phyloP scores from a whole-genome alignment of 805 yeast genomes.

The Candida berthetii region DNA sequence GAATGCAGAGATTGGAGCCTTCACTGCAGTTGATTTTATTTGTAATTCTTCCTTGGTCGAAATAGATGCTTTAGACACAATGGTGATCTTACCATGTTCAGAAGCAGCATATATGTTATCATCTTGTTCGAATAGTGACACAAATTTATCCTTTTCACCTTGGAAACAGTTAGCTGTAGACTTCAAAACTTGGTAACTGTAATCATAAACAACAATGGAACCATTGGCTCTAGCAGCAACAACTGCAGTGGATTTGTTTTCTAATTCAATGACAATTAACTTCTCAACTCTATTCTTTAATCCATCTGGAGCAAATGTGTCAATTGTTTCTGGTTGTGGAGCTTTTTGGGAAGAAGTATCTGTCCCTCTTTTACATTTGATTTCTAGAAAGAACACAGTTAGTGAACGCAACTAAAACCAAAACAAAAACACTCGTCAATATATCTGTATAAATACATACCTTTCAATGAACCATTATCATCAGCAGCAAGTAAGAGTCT shows the following conservation, averaged over 20 bases:
- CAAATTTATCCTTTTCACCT: constrained; percentile 28
- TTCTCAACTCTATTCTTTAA: constrained; percentile 32
- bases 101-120: constrained; percentile 25
- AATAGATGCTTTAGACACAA: constrained; percentile 17
- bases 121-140: constrained; percentile 25
- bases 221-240: constrained; percentile 43
- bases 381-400: constrained; percentile 25
- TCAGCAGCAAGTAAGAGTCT: constrained; percentile 57
- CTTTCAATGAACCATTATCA: constrained; percentile 59
- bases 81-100: constrained; percentile 27
- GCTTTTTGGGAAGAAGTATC: constrained; percentile 74
- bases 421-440: no score
- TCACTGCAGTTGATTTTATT: constrained; percentile 22
- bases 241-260: constrained; percentile 20
- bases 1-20: constrained; percentile 44
- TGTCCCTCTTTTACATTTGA: constrained; percentile 59
- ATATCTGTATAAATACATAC: constrained; percentile 4
- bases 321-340: constrained; percentile 53
- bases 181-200: constrained; percentile 19
- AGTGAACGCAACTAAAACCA: rapidly evolving
- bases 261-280: constrained; percentile 24
- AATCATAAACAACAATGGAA: constrained; percentile 31
- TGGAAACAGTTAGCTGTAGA: constrained; percentile 8
- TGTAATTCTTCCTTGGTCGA: constrained; percentile 6
- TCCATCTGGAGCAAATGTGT: constrained; percentile 35